Base-by-base conservation (phyloP, 108 stramenopile genomes). In the Asterionellopsis glacialis region DNA sequence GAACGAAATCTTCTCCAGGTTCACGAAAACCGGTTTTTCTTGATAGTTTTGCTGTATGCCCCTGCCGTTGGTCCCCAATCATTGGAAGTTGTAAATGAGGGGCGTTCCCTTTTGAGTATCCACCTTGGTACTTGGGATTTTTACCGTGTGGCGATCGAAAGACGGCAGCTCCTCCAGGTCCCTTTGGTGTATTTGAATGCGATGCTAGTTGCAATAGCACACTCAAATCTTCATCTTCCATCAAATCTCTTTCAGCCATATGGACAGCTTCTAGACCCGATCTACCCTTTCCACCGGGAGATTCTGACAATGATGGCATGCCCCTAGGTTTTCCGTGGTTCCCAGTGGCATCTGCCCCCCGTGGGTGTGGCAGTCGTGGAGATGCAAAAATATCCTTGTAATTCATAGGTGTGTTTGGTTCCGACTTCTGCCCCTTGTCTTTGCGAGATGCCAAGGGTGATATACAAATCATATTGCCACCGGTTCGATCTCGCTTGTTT, bases 221-320 rank as follows among this genome's bases (percentile, higher is more conserved):
- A 63, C 80, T 90, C 70, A 93, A 54, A 62, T 93, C 91, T 63
- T 88, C 91, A 70, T 93, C 90, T 59, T 85, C 79, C 70, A 77
- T 83, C 15, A 90, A 44, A 67, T 82, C 83, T 12, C 87, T 69
- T 57, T 93, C 91, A 3, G 83, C 82, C 65, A 80, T 53, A 59
- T 84, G 83, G 28, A 86, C 65, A 16, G 78, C 82, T 50, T 85
- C 87, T 0, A 77, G 21, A 50, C 77, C 80, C 10, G 81, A 78
- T 50, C 55, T 58, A n/a, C 43, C 57, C 51, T 63, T 65, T 22
- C 43, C 68, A 63, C 28, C 19, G 38, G 72, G 79, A 12, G 72
- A 76, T 41, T 73, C 76, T 19, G 40, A 57, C 45, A 72, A 49
- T 26, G 63, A 48, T 10, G 76, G 71, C 62, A 76, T 41, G 39